phyloP scores from a whole-genome alignment of 306 rosid species.

The Cucurbita maxima region DNA sequence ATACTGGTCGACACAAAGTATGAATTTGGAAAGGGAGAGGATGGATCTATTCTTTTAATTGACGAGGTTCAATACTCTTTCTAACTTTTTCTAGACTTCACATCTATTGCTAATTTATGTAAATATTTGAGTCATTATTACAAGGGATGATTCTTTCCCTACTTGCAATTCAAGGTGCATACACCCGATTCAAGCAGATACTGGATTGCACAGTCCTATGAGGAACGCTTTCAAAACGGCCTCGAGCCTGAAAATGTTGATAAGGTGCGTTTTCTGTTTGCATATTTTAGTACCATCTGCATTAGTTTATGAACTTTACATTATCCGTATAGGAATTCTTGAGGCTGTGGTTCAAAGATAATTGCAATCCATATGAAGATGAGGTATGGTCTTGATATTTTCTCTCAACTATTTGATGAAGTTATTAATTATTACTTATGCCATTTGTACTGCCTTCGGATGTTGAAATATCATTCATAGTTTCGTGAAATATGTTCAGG shows the following conservation, averaged over 20 bases:
- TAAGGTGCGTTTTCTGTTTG: conserved; percentile 38
- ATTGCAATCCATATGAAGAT: conserved; percentile 88
- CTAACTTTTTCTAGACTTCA: not conserved
- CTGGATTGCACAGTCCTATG: conserved; percentile 80
- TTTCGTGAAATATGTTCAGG: conserved; percentile 29
- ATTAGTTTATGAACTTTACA: not conserved
- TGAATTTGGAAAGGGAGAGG: conserved; percentile 84
- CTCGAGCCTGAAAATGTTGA: conserved; percentile 94
- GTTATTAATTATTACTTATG: not conserved
- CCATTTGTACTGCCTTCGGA: not conserved
- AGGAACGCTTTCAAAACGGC: conserved; percentile 54
- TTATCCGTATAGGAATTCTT: conserved; percentile 62
- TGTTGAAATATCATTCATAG: too few species aligned
- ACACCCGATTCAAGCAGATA: conserved; percentile 98
- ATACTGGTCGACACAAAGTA: conserved; percentile 91
- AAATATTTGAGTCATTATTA: not conserved
- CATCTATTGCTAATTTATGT: not conserved
- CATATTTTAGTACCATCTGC: not conserved
- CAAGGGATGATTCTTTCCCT: conserved; percentile 4
- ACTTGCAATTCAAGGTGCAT: conserved; percentile 48
- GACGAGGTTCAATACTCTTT: conserved; percentile 49
- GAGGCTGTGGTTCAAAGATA: conserved; percentile 92
- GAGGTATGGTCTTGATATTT: conserved; percentile 33
- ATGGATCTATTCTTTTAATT: conserved; percentile 70
- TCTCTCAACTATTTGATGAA: not conserved